Evolutionary conservation across 495 filamentous ascomycete genomes (phyloP).

Genomic region (Talaromyces proteolyticus): DNA sequence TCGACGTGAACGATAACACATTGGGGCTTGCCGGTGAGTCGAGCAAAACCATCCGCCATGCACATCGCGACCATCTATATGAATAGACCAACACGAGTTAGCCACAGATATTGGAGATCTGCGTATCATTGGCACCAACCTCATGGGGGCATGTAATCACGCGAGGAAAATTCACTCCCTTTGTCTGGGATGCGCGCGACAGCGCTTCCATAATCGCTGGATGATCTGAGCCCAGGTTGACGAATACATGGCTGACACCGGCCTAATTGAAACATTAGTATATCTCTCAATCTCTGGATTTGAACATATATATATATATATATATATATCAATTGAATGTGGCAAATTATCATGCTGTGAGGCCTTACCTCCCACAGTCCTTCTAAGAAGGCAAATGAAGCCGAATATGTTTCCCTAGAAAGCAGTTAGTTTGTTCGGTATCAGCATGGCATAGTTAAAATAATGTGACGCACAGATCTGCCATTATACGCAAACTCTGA

Average conservation of each 20-base stretch:
- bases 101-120: not conserved
- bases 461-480: too few species aligned
- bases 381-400: slow-evolving; percentile 90
- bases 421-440: too few species aligned
- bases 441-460: too few species aligned
- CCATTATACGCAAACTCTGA: too few species aligned
- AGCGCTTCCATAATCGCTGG: slow-evolving; percentile 95
- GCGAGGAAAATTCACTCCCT: slow-evolving; percentile 63
- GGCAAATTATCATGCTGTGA: too few species aligned
- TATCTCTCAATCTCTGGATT: too few species aligned
- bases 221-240: slow-evolving; percentile 91
- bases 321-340: too few species aligned
- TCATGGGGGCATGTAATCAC: slow-evolving; percentile 95
- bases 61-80: slow-evolving; percentile 91
- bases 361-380: slow-evolving; percentile 76
- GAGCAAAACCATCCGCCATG: slow-evolving; percentile 93
- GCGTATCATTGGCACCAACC: slow-evolving; percentile 23
- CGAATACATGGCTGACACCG: slow-evolving; percentile 84
- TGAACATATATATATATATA: too few species aligned
- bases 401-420: too few species aligned
- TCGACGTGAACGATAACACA: slow-evolving; percentile 95
- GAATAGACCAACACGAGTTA: too few species aligned
- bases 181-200: slow-evolving; percentile 72
- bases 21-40: slow-evolving; percentile 78
- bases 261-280: slow-evolving; percentile 42